A percentile compares a stretch with the other conserved stretches of the same genome.
Conservation (phyloP, 768 basidiomycete genomes). For the Suillus ampliporus region DNA sequence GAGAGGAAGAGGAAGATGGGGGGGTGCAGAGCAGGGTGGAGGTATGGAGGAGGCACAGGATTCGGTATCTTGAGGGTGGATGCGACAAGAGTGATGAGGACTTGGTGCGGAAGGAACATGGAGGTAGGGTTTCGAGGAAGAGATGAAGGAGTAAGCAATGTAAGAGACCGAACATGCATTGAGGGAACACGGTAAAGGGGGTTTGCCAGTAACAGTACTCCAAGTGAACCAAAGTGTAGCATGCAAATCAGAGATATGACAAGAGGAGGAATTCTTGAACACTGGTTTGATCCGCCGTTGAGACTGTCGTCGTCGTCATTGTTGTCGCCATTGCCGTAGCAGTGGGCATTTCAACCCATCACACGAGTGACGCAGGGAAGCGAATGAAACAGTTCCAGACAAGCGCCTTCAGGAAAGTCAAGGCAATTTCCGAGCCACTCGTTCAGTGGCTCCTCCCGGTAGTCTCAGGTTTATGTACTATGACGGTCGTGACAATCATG, state of each 20-base stretch:
- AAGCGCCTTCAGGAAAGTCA: too few species aligned
- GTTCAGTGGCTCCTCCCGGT: too few species aligned
- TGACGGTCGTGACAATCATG: too few species aligned
- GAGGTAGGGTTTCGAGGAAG: constrained; percentile 43
- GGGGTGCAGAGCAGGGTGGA: constrained; percentile 47
- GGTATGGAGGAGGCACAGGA: constrained; percentile 28
- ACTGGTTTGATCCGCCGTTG: constrained; percentile 43
- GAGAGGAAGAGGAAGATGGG: constrained; percentile 69
- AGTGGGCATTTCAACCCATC: constrained; percentile 64
- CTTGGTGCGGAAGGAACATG: too few species aligned
- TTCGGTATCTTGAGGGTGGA: constrained; percentile 52
- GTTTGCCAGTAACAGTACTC: too few species aligned
- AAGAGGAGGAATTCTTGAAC: constrained; percentile 56
- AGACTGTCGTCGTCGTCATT: constrained; percentile 30
- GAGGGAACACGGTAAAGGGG: constrained; percentile 61
- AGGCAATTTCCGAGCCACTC: too few species aligned
- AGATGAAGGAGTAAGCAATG: constrained; percentile 64
- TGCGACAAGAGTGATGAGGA: too few species aligned
- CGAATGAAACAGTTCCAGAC: too few species aligned
- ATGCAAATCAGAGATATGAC: too few species aligned
- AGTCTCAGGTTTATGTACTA: too few species aligned
- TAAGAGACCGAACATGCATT: constrained; percentile 67
- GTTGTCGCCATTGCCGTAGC: constrained; percentile 53
- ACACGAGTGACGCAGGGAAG: too few species aligned
- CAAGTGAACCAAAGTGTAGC: too few species aligned